Conservation (phyloP, 1,139 yeast species). For the Hanseniaspora sp. region DNA sequence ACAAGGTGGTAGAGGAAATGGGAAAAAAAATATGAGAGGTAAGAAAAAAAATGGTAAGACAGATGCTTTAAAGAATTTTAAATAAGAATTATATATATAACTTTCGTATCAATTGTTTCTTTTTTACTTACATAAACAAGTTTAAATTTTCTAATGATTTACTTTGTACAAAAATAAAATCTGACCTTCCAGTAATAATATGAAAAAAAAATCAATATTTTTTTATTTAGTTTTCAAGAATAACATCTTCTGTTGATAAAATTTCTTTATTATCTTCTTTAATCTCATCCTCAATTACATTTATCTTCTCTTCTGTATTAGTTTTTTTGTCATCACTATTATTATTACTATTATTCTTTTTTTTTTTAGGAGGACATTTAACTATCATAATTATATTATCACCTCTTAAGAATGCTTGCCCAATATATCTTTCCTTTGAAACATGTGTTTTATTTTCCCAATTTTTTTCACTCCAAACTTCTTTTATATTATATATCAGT, state of each 20-base stretch:
- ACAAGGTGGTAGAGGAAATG: constrained; percentile 37
- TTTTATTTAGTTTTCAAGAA: too few species aligned
- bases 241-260: background rate
- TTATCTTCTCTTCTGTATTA: background rate
- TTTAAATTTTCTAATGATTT: too few species aligned
- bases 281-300: too few species aligned
- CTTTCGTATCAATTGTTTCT: background rate
- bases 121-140: background rate
- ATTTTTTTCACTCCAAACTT: constrained; percentile 69
- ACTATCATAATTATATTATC: constrained; percentile 84
- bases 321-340: background rate
- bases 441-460: constrained; percentile 64
- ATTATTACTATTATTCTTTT: background rate
- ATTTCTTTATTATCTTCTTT: too few species aligned
- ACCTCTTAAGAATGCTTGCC: constrained; percentile 86
- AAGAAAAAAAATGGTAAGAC: constrained; percentile 34
- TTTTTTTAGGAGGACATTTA: constrained; percentile 34
- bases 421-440: constrained; percentile 71
- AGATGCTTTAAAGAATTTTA: constrained; percentile 64
- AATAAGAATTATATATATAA: constrained; percentile 21
- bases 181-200: too few species aligned
- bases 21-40: constrained; percentile 31
- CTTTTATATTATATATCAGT: constrained; percentile 86
- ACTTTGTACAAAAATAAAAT: too few species aligned
- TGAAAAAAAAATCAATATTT: too few species aligned